phyloP scores from a whole-genome alignment of 164 flowering plant genomes.

The Sedum album region DNA sequence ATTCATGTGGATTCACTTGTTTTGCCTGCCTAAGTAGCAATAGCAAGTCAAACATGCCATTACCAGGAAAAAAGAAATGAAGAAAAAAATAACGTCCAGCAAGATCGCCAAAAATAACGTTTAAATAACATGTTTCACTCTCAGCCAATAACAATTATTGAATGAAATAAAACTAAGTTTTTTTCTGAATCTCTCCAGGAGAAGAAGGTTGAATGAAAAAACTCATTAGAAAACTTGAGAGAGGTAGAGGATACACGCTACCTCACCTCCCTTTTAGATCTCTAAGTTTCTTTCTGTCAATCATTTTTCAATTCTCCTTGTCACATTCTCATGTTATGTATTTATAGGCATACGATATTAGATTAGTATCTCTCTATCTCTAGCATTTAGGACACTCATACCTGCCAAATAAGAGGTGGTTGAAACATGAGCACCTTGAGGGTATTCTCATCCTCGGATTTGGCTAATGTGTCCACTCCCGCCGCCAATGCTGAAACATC shows the following conservation, averaged over 20 bases:
- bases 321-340: not conserved
- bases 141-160: slow-evolving; percentile 12
- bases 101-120: slow-evolving; percentile 17
- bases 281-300: slow-evolving; percentile 7
- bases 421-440: slow-evolving; percentile 6
- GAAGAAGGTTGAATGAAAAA: not conserved
- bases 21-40: not conserved
- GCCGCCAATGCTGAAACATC: not conserved
- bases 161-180: not conserved
- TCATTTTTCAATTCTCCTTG: not conserved
- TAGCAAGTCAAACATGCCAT: not conserved
- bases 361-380: not conserved
- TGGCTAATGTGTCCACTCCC: not conserved
- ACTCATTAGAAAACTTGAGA: not conserved
- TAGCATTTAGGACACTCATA: not conserved
- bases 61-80: slow-evolving; percentile 9
- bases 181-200: not conserved
- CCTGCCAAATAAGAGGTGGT: not conserved
- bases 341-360: not conserved
- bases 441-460: slow-evolving; percentile 2
- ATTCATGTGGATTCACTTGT: not conserved
- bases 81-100: slow-evolving; percentile 19
- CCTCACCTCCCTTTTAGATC: slow-evolving; percentile 26
- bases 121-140: slow-evolving; percentile 10
- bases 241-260: slow-evolving; percentile 14